Evolutionary conservation across 208 protist genomes (phyloP).

Genomic region (Trypanosoma theileri): DNA sequence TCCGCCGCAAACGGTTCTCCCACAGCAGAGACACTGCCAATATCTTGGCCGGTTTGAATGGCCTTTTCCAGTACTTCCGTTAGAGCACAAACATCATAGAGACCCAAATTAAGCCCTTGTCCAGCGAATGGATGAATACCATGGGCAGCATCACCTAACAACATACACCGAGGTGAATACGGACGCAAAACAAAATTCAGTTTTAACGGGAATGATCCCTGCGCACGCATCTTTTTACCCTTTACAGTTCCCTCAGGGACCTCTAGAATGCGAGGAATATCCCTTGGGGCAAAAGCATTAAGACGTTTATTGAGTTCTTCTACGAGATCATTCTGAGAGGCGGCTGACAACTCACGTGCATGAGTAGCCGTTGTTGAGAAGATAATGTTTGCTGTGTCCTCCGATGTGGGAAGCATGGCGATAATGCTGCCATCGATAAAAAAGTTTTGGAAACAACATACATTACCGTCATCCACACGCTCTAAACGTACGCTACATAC

Average conservation of each 20-base stretch:
- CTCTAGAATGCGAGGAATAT: slow-evolving; percentile 73
- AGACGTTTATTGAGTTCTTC: slow-evolving; percentile 71
- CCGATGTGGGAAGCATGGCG: slow-evolving; percentile 74
- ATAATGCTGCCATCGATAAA: slow-evolving; percentile 84
- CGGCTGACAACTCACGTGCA: slow-evolving; percentile 51
- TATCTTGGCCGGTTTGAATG: slow-evolving; percentile 70
- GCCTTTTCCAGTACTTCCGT: slow-evolving; percentile 59
- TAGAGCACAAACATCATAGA: slow-evolving; percentile 86
- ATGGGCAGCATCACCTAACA: slow-evolving; percentile 89
- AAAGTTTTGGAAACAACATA: slow-evolving; percentile 90
- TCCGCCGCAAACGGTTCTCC: slow-evolving; percentile 71
- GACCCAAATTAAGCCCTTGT: slow-evolving; percentile 91
- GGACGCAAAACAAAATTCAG: slow-evolving; percentile 66
- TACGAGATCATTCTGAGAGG: slow-evolving; percentile 59
- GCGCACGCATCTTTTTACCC: slow-evolving; percentile 43
- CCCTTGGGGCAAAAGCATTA: slow-evolving; percentile 58
- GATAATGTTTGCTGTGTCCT: slow-evolving; percentile 81
- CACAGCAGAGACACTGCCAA: slow-evolving; percentile 70
- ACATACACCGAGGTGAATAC: slow-evolving; percentile 59
- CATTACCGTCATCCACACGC: slow-evolving; percentile 67
- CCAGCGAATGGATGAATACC: slow-evolving; percentile 92
- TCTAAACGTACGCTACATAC: slow-evolving; percentile 80
- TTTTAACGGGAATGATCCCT: slow-evolving; percentile 73
- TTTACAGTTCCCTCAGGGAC: slow-evolving; percentile 58
- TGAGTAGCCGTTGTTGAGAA: slow-evolving; percentile 74